Evolutionary conservation across 2,329 filamentous ascomycete species (phyloP).

Genomic region (Aspergillus sp.): DNA sequence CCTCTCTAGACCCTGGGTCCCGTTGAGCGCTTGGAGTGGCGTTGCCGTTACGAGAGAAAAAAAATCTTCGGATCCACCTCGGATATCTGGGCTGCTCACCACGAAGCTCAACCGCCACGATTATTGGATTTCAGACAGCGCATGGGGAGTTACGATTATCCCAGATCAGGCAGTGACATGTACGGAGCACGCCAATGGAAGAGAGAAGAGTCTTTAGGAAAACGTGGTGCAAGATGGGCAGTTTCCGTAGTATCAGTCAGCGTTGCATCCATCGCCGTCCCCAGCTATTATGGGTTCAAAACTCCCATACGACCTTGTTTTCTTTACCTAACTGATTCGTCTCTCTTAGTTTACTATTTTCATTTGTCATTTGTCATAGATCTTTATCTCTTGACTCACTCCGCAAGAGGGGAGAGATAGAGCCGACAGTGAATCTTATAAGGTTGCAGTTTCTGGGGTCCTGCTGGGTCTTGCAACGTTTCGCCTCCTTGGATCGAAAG

Average conservation of each 20-base stretch:
- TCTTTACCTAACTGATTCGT: constrained; percentile 32
- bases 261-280: constrained; percentile 22
- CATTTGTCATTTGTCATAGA: constrained; percentile 22
- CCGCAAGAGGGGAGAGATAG: constrained; percentile 3
- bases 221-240: not conserved
- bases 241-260: constrained; percentile 5
- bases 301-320: constrained; percentile 16
- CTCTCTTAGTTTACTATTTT: constrained; percentile 9
- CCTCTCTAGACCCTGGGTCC: not conserved
- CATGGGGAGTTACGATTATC: not conserved
- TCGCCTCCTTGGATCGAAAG: not conserved
- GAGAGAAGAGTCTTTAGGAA: constrained; percentile 5
- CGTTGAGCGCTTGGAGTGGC: constrained; percentile 1
- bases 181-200: not conserved
- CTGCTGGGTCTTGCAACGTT: not conserved
- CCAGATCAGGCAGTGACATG: not conserved
- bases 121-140: not conserved
- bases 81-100: not conserved
- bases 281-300: constrained; percentile 4
- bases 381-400: constrained; percentile 19
- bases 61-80: constrained; percentile 19
- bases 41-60: constrained; percentile 21
- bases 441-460: constrained; percentile 1
- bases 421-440: not conserved
- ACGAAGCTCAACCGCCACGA: not conserved